Base-by-base conservation (phyloP, 2,329 filamentous ascomycete species). In the Fusarium sublunatum region DNA sequence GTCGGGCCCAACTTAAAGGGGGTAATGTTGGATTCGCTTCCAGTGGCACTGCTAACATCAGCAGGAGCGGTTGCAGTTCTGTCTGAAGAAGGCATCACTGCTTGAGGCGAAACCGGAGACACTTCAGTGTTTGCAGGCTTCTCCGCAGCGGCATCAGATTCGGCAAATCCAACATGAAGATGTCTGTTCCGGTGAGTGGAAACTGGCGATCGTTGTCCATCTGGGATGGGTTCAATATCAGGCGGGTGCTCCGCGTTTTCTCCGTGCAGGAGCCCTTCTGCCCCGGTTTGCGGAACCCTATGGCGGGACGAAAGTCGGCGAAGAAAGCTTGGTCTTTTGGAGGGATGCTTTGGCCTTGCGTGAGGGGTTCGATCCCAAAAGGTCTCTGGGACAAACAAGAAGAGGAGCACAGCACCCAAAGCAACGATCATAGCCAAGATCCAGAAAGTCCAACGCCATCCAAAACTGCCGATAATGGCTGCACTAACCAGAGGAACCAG, bases 391-490 rank as follows among this genome's bases (percentile, higher is more conserved):
- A 97, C 91, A 69, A 97, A 96, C 57, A 97, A 82, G 74, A 96
- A 97, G 2, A 98, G 82, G 3, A 96, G 78, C 19, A 86, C 74
- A 34, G 88, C 83, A 58, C 88, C 88, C 43, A 91, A 85, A 0
- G 82, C 91, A 31, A 93, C 90, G 9, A 96, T 80, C 4, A 97
- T 91, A 1, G 93, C 87, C 41, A 96, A 88, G 52, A 96, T 88
- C 90, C 90, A 96, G 69, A 96, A 96, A 0, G 92, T 91, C 93
- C 92, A 96, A 74, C 92, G 88, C 94, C 94, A 98, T 6, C 86
- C 86, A 34, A 93, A 77, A 3, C 83, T 81, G 61, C 93, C 81
- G 38, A 97, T 96, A 58, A 98, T 88, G 22, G 83, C 91, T 8
- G 94, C 94, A 74, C 92, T 96, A 24, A 96, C 88, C 24, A 97